Percentiles rank a stretch among this genome's conserved stretches.
Evolutionary conservation across 768 basidiomycete genomes (phyloP).

Genomic region (Boletus sp.): DNA sequence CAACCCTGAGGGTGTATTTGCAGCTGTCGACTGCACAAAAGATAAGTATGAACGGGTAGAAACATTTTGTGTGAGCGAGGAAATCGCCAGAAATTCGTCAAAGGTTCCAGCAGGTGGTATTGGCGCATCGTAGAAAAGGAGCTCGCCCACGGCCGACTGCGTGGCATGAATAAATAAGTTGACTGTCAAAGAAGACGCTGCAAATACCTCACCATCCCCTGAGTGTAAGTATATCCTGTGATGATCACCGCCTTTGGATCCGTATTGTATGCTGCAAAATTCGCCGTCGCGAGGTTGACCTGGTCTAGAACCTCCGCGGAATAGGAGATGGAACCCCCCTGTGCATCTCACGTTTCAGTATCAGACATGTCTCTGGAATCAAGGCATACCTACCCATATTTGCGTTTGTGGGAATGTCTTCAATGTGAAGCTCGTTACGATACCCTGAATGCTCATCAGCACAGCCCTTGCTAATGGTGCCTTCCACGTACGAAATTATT

Average conservation of each 20-base stretch:
- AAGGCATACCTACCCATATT: background rate
- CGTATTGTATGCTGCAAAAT: conserved; percentile 6
- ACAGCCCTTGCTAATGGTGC: too few species aligned
- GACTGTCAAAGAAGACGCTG: background rate
- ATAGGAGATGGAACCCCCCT: conserved; percentile 49
- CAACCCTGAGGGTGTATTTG: background rate
- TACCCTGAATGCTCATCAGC: background rate
- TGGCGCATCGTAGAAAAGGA: conserved; percentile 56
- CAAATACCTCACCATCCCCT: background rate
- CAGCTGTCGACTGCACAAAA: conserved; percentile 1
- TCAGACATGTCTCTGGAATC: background rate
- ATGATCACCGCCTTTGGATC: conserved; percentile 35
- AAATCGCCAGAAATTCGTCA: conserved; percentile 26
- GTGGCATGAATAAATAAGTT: background rate
- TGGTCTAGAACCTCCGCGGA: background rate
- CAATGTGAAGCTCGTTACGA: background rate
- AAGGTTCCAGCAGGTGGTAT: conserved; percentile 14
- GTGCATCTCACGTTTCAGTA: background rate
- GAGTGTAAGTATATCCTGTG: conserved; percentile 36
- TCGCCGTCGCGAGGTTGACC: conserved; percentile 9
- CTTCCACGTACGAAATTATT: background rate
- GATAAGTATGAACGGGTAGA: conserved; percentile 6
- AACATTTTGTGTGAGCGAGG: background rate
- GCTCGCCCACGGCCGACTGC: conserved; percentile 18
- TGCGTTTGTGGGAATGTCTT: background rate